Conservation (phyloP, 2,329 filamentous ascomycete genomes). For the Microsporum ferrugineum region DNA sequence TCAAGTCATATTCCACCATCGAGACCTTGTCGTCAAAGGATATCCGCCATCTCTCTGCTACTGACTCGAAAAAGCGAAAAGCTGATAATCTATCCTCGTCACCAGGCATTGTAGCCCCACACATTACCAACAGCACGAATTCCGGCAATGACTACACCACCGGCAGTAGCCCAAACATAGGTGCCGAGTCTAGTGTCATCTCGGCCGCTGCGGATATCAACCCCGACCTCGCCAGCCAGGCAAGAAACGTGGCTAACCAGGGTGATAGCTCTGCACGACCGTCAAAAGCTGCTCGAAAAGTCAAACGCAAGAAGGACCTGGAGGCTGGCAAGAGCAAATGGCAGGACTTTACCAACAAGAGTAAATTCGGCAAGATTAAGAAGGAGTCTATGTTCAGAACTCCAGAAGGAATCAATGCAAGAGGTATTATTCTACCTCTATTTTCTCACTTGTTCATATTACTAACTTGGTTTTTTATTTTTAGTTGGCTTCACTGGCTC, state of each 20-base stretch:
- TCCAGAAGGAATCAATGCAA: constrained; percentile 69
- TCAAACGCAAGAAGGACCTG: constrained; percentile 84
- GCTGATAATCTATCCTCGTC: constrained; percentile 60
- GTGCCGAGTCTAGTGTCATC: constrained; percentile 44
- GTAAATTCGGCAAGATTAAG: constrained; percentile 56
- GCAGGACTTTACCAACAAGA: constrained; percentile 80
- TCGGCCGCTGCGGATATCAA: constrained; percentile 58
- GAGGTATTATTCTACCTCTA: constrained; percentile 51
- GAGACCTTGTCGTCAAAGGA: constrained; percentile 75
- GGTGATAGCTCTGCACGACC: constrained; percentile 48
- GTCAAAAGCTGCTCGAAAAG: constrained; percentile 58
- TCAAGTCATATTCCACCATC: constrained; percentile 73
- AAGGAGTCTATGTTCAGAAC: constrained; percentile 98
- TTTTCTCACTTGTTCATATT: constrained; percentile 3
- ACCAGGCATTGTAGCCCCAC: constrained; percentile 15
- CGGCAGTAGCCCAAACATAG: background rate
- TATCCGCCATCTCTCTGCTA: constrained; percentile 61
- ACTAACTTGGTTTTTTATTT: constrained; percentile 16
- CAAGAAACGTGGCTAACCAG: constrained; percentile 49
- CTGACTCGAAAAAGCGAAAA: constrained; percentile 67
- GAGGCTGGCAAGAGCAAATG: constrained; percentile 87
- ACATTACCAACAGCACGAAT: background rate
- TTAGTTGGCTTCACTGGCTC: constrained; percentile 92
- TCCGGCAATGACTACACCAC: background rate
- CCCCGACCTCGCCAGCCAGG: constrained; percentile 52